Conservation (phyloP, 2,329 filamentous ascomycete species). For the Cryphonectria carpinicola region DNA sequence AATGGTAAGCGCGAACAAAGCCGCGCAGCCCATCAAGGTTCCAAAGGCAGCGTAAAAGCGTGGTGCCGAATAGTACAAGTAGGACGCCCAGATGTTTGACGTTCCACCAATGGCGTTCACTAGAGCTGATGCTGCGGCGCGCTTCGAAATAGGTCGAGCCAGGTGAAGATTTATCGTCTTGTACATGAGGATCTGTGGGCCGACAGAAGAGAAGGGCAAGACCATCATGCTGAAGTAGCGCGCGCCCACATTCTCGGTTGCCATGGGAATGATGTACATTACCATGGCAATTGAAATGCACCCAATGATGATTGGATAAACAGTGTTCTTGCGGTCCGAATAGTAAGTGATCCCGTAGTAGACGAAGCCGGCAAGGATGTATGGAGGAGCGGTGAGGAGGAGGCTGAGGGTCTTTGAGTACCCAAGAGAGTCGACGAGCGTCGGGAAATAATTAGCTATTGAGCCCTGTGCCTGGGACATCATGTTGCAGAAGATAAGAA, state of each 20-base stretch:
- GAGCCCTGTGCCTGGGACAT: slow-evolving; percentile 43
- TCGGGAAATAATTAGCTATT: slow-evolving; percentile 38
- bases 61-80: slow-evolving; percentile 42
- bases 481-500: slow-evolving; percentile 45
- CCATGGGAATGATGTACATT: slow-evolving; percentile 45
- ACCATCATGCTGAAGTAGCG: slow-evolving; percentile 50
- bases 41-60: slow-evolving; percentile 48
- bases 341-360: slow-evolving; percentile 41
- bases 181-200: slow-evolving; percentile 45
- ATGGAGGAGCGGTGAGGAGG: slow-evolving; percentile 52
- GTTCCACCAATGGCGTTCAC: slow-evolving; percentile 44
- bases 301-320: slow-evolving; percentile 41
- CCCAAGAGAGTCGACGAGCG: slow-evolving; percentile 39
- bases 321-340: slow-evolving; percentile 43
- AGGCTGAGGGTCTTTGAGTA: slow-evolving; percentile 45
- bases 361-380: slow-evolving; percentile 44
- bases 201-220: slow-evolving; percentile 44
- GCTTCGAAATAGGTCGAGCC: slow-evolving; percentile 46
- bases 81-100: slow-evolving; percentile 42
- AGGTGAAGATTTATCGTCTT: slow-evolving; percentile 48
- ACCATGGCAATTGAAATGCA: slow-evolving; percentile 40
- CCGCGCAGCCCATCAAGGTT: slow-evolving; percentile 40
- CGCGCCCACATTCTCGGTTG: slow-evolving; percentile 42
- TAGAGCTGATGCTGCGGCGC: slow-evolving; percentile 45
- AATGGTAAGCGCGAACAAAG: slow-evolving; percentile 40